These are phyloP conservation scores for Nannochloropsis gaditana DNA, from an alignment of 108 stramenopile genomes.

Conservation along the genomic window DNA sequence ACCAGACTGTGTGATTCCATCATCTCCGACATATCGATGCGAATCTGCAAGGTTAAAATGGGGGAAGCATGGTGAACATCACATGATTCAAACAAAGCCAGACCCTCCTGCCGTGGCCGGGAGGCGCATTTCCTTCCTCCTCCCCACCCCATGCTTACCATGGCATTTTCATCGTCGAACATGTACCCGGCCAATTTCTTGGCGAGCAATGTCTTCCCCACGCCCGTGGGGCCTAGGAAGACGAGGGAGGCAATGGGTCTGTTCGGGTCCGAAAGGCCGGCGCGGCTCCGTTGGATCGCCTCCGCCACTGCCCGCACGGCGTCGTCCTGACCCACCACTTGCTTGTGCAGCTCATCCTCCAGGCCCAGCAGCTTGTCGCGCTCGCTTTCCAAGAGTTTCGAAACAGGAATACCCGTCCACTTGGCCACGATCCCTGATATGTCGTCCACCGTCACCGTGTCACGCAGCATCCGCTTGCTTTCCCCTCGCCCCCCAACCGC, in stretches of 20 bases:
- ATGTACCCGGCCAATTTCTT: conserved; percentile 78
- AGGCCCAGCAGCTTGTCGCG: conserved; percentile 71
- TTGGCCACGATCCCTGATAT: conserved; percentile 62
- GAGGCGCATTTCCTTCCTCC: not conserved
- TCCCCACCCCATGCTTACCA: conserved; percentile 62
- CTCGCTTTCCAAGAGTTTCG: conserved; percentile 76
- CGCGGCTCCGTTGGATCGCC: conserved; percentile 74
- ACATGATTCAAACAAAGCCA: not conserved
- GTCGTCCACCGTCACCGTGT: not conserved
- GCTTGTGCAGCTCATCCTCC: conserved; percentile 68
- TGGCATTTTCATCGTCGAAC: conserved; percentile 82
- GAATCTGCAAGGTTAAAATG: conserved; percentile 24
- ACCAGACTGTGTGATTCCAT: conserved; percentile 78
- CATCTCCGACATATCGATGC: conserved; percentile 97
- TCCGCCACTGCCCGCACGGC: conserved; percentile 73
- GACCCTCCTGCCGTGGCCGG: not conserved
- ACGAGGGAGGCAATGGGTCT: conserved; percentile 78
- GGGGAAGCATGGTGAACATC: not conserved
- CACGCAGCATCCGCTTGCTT: conserved; percentile 50
- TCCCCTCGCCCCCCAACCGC: conserved; percentile 61
- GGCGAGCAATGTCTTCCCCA: conserved; percentile 83
- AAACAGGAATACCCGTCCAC: conserved; percentile 87
- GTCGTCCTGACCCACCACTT: conserved; percentile 82
- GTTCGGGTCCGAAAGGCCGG: conserved; percentile 72
- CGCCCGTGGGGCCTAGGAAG: conserved; percentile 70